Percentiles rank a stretch among this genome's conserved stretches.
phyloP scores from a whole-genome alignment of 495 filamentous ascomycete genomes.

The Lasiosphaeria miniovina region DNA sequence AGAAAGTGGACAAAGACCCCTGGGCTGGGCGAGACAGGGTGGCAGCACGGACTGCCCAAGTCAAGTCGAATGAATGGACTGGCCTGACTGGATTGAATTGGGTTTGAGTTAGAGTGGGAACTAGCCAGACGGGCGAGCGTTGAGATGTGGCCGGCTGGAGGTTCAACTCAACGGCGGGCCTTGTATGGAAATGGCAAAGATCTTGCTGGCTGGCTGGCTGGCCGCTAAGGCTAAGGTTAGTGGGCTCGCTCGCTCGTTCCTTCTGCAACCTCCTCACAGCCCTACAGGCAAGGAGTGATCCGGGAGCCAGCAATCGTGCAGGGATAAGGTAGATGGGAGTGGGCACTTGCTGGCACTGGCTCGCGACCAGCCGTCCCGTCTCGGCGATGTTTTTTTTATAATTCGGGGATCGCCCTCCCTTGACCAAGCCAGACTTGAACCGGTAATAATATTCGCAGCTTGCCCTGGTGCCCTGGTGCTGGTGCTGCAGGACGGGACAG shows the following conservation, averaged over 20 bases:
- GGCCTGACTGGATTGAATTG: too few species aligned
- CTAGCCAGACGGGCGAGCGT: not conserved
- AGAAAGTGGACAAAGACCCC: not conserved
- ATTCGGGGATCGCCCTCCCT: not conserved
- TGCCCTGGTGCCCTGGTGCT: too few species aligned
- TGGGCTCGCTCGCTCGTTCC: not conserved
- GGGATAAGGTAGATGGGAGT: not conserved
- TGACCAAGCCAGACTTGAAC: slow-evolving; percentile 1
- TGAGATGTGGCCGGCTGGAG: not conserved
- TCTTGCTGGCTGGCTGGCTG: too few species aligned
- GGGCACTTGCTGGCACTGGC: too few species aligned
- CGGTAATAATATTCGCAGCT: not conserved
- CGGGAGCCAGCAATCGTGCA: slow-evolving; percentile 1
- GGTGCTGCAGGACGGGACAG: too few species aligned
- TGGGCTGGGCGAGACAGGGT: not conserved
- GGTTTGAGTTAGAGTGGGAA: too few species aligned
- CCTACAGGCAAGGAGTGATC: slow-evolving; percentile 9
- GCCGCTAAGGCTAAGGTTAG: not conserved
- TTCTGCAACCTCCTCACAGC: slow-evolving; percentile 1
- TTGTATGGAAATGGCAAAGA: not conserved
- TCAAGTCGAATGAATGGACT: too few species aligned
- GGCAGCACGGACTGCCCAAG: too few species aligned
- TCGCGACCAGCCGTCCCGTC: not conserved
- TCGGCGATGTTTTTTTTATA: not conserved
- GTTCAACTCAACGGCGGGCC: not conserved